These are phyloP conservation scores for Nothophytophthora sp. DNA, from an alignment of 352 stramenopile genomes.

Conservation along the genomic window DNA sequence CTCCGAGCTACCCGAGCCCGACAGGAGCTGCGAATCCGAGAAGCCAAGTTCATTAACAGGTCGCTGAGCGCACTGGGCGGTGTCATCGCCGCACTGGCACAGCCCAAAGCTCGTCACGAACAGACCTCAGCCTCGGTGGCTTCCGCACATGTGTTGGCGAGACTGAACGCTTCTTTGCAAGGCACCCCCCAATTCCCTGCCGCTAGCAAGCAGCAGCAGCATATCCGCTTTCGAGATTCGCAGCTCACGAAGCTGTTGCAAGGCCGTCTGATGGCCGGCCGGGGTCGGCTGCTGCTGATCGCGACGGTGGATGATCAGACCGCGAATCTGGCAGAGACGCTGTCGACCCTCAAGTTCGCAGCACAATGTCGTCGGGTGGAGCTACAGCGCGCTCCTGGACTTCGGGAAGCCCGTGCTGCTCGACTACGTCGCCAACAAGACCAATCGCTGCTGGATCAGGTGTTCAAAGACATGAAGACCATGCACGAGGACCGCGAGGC, in stretches of 20 bases:
- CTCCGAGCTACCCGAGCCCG: constrained; percentile 45
- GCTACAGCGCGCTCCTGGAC: constrained; percentile 20
- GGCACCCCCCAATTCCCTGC: constrained; percentile 5
- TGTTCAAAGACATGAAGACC: constrained; percentile 46
- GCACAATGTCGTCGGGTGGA: constrained; percentile 62
- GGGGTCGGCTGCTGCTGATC: constrained; percentile 55
- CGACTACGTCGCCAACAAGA: constrained; percentile 14
- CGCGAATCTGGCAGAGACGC: constrained; percentile 57
- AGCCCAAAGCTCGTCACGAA: constrained; percentile 15
- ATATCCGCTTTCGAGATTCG: constrained; percentile 74
- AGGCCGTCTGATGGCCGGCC: constrained; percentile 42
- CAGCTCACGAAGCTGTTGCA: constrained; percentile 76
- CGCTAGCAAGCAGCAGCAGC: constrained; percentile 16
- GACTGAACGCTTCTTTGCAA: constrained; percentile 1
- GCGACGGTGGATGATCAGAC: constrained; percentile 62
- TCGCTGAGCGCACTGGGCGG: constrained; percentile 68
- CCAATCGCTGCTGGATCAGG: constrained; percentile 42
- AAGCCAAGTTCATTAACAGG: constrained; percentile 82
- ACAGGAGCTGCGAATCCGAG: constrained; percentile 65
- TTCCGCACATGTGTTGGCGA: constrained; percentile 3
- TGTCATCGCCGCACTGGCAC: constrained; percentile 60
- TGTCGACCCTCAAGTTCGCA: constrained; percentile 82
- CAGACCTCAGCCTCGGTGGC: neutral
- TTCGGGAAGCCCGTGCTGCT: too few relatives aligned
- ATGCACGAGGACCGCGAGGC: constrained; percentile 58